Percentiles rank a stretch among this genome's conserved stretches.
Evolutionary conservation across 345 rosid genomes (phyloP).

Genomic region (Eucalyptus caleyi): DNA sequence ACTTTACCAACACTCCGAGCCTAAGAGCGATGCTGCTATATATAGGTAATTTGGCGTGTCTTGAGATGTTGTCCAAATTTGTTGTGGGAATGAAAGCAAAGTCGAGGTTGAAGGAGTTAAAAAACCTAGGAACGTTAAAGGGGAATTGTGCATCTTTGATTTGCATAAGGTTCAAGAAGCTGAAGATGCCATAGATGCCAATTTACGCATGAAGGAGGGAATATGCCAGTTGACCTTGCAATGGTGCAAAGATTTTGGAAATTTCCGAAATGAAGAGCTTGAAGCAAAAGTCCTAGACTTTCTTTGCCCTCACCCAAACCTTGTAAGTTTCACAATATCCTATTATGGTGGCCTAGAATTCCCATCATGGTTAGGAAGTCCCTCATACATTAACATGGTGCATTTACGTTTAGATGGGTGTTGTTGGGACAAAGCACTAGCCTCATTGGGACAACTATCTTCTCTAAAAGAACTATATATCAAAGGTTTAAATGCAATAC

Average conservation of each 20-base stretch:
- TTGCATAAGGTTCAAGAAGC: background rate
- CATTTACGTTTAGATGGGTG: background rate
- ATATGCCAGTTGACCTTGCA: background rate
- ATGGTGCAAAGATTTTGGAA: background rate
- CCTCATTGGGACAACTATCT: background rate
- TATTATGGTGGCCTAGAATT: too few relatives aligned
- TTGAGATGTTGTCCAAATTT: background rate
- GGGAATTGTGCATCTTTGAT: background rate
- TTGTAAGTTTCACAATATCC: too few relatives aligned
- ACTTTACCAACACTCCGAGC: background rate
- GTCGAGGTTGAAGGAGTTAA: background rate
- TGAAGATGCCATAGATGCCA: background rate
- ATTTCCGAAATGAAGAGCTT: background rate
- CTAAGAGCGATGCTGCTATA: background rate
- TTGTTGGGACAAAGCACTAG: background rate
- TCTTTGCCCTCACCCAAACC: too few relatives aligned
- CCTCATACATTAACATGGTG: background rate
- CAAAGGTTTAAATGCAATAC: background rate
- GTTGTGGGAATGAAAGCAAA: background rate
- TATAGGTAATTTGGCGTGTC: background rate
- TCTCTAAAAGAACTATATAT: too few relatives aligned
- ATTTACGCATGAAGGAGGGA: background rate
- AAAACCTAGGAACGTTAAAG: too few relatives aligned
- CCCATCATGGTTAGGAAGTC: background rate
- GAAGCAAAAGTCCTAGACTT: background rate